Conservation (phyloP, 1,139 yeast genomes). For the Geotrichum citri-aurantii region DNA sequence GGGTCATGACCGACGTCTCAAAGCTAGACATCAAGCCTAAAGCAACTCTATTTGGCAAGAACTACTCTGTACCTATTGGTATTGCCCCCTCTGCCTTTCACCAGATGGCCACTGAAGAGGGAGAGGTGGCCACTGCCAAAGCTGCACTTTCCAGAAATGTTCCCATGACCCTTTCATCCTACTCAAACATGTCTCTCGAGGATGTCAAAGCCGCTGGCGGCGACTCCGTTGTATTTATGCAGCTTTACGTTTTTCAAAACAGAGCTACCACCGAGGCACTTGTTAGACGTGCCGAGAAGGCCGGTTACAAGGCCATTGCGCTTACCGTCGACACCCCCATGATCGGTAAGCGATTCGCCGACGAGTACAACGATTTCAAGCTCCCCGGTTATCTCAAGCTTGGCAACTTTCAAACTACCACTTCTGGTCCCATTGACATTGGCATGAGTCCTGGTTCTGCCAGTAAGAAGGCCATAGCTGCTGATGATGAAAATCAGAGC, state of each 20-base stretch:
- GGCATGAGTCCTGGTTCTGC: slow-evolving; percentile 29
- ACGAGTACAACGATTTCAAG: slow-evolving; percentile 44
- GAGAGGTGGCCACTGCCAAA: slow-evolving; percentile 44
- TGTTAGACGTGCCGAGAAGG: slow-evolving; percentile 45
- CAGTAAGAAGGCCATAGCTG: slow-evolving; percentile 16
- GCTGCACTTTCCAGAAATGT: slow-evolving; percentile 33
- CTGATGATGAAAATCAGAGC: slow-evolving; percentile 4
- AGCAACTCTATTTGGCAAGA: slow-evolving; percentile 38
- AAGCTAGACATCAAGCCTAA: slow-evolving; percentile 36
- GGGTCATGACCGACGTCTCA: slow-evolving; percentile 41
- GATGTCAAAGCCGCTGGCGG: slow-evolving; percentile 34
- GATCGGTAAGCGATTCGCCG: slow-evolving; percentile 59
- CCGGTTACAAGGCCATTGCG: slow-evolving; percentile 55
- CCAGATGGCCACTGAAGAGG: slow-evolving; percentile 57
- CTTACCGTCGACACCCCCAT: slow-evolving; percentile 67
- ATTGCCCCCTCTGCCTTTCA: slow-evolving; percentile 66
- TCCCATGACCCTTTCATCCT: slow-evolving; percentile 37
- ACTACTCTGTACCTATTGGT: slow-evolving; percentile 50
- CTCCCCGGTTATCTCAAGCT: slow-evolving; percentile 32
- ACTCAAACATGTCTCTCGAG: slow-evolving; percentile 29
- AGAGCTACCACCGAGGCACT: slow-evolving; percentile 42
- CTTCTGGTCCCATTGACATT: slow-evolving; percentile 29
- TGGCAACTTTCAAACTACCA: slow-evolving; percentile 30
- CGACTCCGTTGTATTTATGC: slow-evolving; percentile 35
- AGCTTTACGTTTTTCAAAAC: slow-evolving; percentile 45